Evolutionary conservation across 2,329 filamentous ascomycete genomes (phyloP).

Genomic region (Penicillium sp.): DNA sequence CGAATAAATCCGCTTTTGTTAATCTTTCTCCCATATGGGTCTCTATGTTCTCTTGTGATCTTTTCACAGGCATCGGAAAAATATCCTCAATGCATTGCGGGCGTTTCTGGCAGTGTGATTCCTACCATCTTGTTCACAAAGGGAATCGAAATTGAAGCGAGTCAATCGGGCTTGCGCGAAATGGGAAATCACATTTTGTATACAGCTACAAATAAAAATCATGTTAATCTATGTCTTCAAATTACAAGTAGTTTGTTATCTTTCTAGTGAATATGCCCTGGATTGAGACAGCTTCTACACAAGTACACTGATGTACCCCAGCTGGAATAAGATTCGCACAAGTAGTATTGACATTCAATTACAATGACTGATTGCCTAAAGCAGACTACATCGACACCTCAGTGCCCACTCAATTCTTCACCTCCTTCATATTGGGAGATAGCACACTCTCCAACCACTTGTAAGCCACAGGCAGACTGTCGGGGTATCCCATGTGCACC

Average conservation of each 20-base stretch:
- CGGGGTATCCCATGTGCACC: constrained; percentile 67
- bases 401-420: constrained; percentile 23
- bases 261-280: background rate
- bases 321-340: background rate
- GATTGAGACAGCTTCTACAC: background rate
- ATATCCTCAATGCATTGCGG: constrained; percentile 28
- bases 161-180: background rate
- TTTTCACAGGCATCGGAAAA: constrained; percentile 4
- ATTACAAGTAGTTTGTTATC: background rate
- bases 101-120: constrained; percentile 24
- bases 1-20: constrained; percentile 43
- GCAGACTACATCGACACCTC: background rate
- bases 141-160: background rate
- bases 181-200: background rate
- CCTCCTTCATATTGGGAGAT: constrained; percentile 9
- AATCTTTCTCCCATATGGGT: constrained; percentile 12
- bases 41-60: constrained; percentile 13
- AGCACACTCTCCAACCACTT: constrained; percentile 38
- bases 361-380: background rate
- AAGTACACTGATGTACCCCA: background rate
- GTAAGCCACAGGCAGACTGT: constrained; percentile 39
- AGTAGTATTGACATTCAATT: background rate
- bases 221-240: background rate
- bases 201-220: background rate
- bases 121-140: constrained; percentile 8